These are phyloP conservation scores for Schwanniomyces sp. DNA, from an alignment of 805 yeast genomes.

Conservation along the genomic window DNA sequence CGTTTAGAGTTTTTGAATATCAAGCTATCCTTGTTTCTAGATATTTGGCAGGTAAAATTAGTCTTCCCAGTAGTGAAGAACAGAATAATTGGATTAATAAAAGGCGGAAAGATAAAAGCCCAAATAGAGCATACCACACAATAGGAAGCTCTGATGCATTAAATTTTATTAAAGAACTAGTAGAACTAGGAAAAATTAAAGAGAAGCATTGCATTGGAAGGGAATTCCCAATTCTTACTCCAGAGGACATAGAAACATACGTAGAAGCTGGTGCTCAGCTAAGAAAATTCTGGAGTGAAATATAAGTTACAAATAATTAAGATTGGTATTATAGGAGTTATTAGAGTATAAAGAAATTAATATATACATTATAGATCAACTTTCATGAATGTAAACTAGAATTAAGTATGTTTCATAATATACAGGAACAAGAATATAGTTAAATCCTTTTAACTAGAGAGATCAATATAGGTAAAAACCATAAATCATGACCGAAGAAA, in stretches of 20 bases:
- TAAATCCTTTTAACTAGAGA: background rate
- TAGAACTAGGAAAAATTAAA: constrained; percentile 19
- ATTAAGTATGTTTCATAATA: background rate
- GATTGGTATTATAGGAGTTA: too few relatives aligned
- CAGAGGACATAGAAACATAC: constrained; percentile 13
- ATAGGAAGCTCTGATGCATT: constrained; percentile 33
- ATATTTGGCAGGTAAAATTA: constrained; percentile 55
- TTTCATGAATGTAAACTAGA: too few relatives aligned
- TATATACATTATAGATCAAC: too few relatives aligned
- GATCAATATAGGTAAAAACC: background rate
- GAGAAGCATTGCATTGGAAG: constrained; percentile 16
- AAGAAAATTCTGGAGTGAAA: constrained; percentile 20
- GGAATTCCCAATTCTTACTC: constrained; percentile 18
- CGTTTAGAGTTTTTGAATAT: constrained; percentile 58
- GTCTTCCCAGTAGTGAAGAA: constrained; percentile 47
- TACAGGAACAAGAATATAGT: background rate
- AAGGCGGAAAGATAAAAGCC: constrained; percentile 43
- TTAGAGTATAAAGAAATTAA: too few relatives aligned
- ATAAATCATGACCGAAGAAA: constrained; percentile 1
- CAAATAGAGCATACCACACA: constrained; percentile 32
- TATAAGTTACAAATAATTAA: too few relatives aligned
- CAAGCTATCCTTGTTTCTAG: constrained; percentile 69
- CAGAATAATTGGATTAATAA: constrained; percentile 45
- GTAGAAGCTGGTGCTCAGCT: constrained; percentile 14
- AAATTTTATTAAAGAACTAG: constrained; percentile 20